Evolutionary conservation across 352 stramenopile genomes (phyloP).

Genomic region (Pythium diclinum): DNA sequence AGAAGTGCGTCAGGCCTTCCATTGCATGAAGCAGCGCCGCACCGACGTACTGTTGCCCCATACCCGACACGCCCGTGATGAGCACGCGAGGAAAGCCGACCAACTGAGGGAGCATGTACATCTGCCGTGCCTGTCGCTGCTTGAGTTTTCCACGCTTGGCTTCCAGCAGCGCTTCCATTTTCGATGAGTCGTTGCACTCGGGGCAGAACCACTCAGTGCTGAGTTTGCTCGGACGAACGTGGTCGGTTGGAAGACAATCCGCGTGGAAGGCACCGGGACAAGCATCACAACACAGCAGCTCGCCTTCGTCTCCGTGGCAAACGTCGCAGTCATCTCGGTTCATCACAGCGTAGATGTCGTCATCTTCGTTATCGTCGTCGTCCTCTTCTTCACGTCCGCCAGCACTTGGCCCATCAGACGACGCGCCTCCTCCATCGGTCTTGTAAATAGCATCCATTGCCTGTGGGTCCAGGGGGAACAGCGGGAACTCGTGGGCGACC

Average conservation of each 20-base stretch:
- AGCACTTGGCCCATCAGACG: background rate
- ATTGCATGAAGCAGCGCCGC: conserved; percentile 64
- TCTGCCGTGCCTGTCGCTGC: conserved; percentile 24
- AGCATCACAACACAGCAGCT: conserved; percentile 56
- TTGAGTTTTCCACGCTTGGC: conserved; percentile 16
- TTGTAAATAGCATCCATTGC: conserved; percentile 36
- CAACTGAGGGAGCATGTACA: conserved; percentile 43
- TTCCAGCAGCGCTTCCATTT: conserved; percentile 27
- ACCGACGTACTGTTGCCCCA: conserved; percentile 74
- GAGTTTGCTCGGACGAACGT: conserved; percentile 15
- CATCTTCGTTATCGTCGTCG: conserved; percentile 52
- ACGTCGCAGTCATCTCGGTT: conserved; percentile 67
- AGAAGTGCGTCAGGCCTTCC: conserved; percentile 76
- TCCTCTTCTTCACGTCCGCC: conserved; percentile 12
- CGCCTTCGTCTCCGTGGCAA: conserved; percentile 58
- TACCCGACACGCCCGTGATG: conserved; percentile 51
- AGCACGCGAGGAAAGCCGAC: conserved; percentile 70
- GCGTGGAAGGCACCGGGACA: conserved; percentile 65
- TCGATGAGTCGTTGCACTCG: conserved; percentile 39
- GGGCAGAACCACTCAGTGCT: conserved; percentile 49
- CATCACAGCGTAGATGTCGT: conserved; percentile 65
- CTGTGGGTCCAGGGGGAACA: conserved; percentile 53
- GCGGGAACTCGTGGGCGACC: conserved; percentile 54
- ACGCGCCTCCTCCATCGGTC: conserved; percentile 9
- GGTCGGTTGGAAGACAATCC: conserved; percentile 32